These are phyloP conservation scores for Rhododendron ovatum DNA, from an alignment of 148 eudicot species.

Conservation along the genomic window DNA sequence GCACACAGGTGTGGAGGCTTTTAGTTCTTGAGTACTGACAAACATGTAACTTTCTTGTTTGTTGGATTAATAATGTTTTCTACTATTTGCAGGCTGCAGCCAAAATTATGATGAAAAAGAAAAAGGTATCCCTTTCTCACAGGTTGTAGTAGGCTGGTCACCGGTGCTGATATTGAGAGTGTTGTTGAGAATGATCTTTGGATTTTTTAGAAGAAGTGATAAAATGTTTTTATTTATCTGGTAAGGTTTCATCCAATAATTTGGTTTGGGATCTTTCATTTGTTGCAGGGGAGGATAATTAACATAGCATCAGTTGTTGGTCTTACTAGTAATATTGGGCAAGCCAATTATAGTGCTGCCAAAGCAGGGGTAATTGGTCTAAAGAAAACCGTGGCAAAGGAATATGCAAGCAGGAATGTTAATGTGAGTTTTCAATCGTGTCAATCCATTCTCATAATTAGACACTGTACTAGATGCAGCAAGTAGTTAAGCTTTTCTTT, in stretches of 20 bases:
- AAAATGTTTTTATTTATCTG: not conserved
- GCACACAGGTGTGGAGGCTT: conserved; percentile 63
- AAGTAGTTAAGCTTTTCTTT: not conserved
- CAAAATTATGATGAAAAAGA: conserved; percentile 83
- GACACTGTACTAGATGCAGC: not conserved
- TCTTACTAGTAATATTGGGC: conserved; percentile 79
- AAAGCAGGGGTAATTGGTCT: conserved; percentile 94
- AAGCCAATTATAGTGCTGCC: conserved; percentile 95
- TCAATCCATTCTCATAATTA: not conserved
- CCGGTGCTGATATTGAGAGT: not conserved
- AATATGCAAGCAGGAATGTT: conserved; percentile 77
- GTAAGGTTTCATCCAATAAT: not conserved
- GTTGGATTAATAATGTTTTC: not conserved
- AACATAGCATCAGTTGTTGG: conserved; percentile 93
- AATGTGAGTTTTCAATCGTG: conserved; percentile 43
- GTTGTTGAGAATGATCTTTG: not conserved
- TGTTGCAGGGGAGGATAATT: conserved; percentile 78
- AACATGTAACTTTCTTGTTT: not conserved
- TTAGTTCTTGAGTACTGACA: not conserved
- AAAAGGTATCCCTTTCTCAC: conserved; percentile 43
- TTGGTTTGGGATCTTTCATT: not conserved
- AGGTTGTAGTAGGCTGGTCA: not conserved
- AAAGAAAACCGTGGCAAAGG: conserved; percentile 87
- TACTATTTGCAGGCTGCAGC: conserved; percentile 70
- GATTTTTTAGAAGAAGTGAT: not conserved